These are phyloP conservation scores for Glomus cerebriforme DNA, from an alignment of 192 early-diverging fungal genomes.

Conservation along the genomic window DNA sequence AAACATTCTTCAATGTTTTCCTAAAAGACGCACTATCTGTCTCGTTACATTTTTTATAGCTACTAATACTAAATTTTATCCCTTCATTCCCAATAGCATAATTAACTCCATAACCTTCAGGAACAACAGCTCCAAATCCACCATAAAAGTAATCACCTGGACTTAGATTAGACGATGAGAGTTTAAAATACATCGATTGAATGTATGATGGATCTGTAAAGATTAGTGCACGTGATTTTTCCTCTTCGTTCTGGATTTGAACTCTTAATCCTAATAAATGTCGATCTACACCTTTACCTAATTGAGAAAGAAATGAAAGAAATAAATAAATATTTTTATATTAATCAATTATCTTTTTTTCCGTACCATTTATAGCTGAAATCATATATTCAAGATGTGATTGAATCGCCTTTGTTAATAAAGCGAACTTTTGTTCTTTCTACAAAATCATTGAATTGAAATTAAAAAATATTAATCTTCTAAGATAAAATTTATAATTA, in stretches of 20 bases:
- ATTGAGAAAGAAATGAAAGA: conserved; percentile 9
- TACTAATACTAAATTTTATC: conserved; percentile 74
- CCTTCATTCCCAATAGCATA: conserved; percentile 69
- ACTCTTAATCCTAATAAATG: conserved; percentile 84
- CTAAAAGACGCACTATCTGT: conserved; percentile 60
- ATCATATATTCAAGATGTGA: conserved; percentile 75
- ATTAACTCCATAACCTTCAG: conserved; percentile 87
- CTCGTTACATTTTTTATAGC: conserved; percentile 47
- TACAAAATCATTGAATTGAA: neutral
- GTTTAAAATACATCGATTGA: conserved; percentile 73
- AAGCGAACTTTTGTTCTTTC: conserved; percentile 49
- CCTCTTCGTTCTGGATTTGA: conserved; percentile 65
- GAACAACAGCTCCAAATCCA: conserved; percentile 84
- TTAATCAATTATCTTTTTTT: conserved; percentile 9
- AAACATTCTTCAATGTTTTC: conserved; percentile 55
- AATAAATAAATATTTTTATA: neutral
- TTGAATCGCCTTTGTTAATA: conserved; percentile 66
- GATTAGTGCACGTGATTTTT: conserved; percentile 61
- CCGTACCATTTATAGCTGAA: conserved; percentile 63
- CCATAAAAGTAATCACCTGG: conserved; percentile 71
- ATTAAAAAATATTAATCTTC: neutral
- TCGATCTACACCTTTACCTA: conserved; percentile 83
- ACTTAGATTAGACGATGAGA: conserved; percentile 84
- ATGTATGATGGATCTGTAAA: conserved; percentile 84
- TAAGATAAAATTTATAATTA: neutral